These are phyloP conservation scores for Lithospermum erythrorhizon DNA, from an alignment of 257 asterid genomes.

Conservation along the genomic window DNA sequence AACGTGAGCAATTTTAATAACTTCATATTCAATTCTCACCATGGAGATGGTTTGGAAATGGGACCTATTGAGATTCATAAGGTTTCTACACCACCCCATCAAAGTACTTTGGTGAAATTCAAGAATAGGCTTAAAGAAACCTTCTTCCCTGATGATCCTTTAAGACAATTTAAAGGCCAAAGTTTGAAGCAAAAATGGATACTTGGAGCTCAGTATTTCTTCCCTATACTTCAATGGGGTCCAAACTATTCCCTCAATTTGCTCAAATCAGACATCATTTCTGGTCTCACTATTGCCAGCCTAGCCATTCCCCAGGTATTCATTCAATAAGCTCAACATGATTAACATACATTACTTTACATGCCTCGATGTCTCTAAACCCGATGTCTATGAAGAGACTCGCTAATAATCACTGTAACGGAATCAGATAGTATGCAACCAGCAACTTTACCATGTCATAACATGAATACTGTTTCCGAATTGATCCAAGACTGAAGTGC, in stretches of 20 bases:
- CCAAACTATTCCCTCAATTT: slow-evolving; percentile 43
- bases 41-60: not conserved
- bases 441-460: too few species aligned
- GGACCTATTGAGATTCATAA: slow-evolving; percentile 30
- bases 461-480: too few species aligned
- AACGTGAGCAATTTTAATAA: too few species aligned
- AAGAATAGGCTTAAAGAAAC: slow-evolving; percentile 58
- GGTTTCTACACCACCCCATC: slow-evolving; percentile 61
- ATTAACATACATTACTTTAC: too few species aligned
- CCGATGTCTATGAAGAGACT: too few species aligned
- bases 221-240: slow-evolving; percentile 77
- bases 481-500: too few species aligned
- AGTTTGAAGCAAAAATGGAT: slow-evolving; percentile 24
- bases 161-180: slow-evolving; percentile 63
- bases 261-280: slow-evolving; percentile 68
- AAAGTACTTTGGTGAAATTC: slow-evolving; percentile 40
- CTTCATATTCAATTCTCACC: not conserved
- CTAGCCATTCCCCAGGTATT: slow-evolving; percentile 84
- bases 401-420: too few species aligned
- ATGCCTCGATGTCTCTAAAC: not conserved
- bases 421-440: not conserved
- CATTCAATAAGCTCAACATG: too few species aligned
- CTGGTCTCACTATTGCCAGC: slow-evolving; percentile 94
- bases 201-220: slow-evolving; percentile 56
- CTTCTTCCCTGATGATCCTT: slow-evolving; percentile 77